Conservation (phyloP, 345 rosid species). For the Rhodomyrtus tomentosa region DNA sequence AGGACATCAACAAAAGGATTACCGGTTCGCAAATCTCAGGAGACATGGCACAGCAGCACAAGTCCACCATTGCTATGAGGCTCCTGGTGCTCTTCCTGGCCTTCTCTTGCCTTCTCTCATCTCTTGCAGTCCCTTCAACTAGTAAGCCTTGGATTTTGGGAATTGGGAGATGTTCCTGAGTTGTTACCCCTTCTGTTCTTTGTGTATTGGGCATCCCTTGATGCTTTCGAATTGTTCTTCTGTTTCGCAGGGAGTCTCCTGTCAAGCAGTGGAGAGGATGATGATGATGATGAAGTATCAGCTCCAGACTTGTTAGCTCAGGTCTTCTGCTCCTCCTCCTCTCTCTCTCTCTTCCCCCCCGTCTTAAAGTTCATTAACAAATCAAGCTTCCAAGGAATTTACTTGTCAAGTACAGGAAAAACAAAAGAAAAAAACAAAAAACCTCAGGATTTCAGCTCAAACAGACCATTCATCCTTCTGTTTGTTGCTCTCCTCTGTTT, state of each 20-base stretch:
- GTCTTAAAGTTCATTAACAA: background rate
- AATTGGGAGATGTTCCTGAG: background rate
- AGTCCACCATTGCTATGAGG: slow-evolving; percentile 2
- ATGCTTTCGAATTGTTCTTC: background rate
- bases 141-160: slow-evolving; percentile 7
- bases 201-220: background rate
- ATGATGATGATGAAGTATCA: background rate
- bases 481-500: background rate
- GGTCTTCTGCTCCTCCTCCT: slow-evolving; percentile 2
- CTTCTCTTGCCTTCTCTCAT: slow-evolving; percentile 15
- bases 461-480: background rate
- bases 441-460: background rate
- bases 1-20: background rate
- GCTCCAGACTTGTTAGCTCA: slow-evolving; percentile 16
- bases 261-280: slow-evolving; percentile 10
- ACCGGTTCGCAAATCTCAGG: background rate
- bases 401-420: background rate
- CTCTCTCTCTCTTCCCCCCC: background rate
- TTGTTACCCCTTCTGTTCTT: background rate
- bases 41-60: background rate
- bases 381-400: background rate
- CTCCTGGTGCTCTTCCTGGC: slow-evolving; percentile 17
- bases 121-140: slow-evolving; percentile 18
- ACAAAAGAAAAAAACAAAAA: background rate
- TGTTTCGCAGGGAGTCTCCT: slow-evolving; percentile 22